Evolutionary conservation across 164 flowering plant genomes (phyloP).

Genomic region (Chimonanthus salicifolius): DNA sequence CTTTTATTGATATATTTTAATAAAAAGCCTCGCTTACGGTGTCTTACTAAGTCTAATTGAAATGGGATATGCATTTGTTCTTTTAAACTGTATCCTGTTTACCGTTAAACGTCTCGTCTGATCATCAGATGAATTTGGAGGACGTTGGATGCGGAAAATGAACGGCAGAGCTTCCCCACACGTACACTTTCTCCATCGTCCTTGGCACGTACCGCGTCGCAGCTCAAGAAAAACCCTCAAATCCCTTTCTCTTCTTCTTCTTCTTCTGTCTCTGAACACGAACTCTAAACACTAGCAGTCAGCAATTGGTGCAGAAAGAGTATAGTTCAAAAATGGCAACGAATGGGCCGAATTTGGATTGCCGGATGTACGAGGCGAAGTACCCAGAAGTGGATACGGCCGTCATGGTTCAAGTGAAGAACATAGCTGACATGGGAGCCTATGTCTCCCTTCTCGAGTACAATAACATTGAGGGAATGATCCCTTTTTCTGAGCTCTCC

Average conservation of each 20-base stretch:
- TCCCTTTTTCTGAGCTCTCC: slow-evolving; percentile 86
- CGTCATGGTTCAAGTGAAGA: slow-evolving; percentile 92
- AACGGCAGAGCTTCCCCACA: no score
- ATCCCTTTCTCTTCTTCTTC: neutral
- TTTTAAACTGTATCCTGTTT: no score
- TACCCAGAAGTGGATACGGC: slow-evolving; percentile 92
- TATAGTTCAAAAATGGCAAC: slow-evolving; percentile 33
- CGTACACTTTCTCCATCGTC: no score
- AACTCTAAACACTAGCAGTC: neutral
- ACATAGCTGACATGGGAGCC: slow-evolving; percentile 94
- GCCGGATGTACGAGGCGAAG: slow-evolving; percentile 85
- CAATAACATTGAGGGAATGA: slow-evolving; percentile 97
- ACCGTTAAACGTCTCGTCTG: no score
- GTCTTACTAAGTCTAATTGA: no score
- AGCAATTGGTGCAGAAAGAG: neutral
- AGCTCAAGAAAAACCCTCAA: neutral
- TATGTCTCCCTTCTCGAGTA: slow-evolving; percentile 89
- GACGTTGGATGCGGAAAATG: no score
- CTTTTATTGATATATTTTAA: no score
- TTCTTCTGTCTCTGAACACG: neutral
- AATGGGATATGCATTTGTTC: no score
- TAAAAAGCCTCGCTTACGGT: no score
- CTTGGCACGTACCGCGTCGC: no score
- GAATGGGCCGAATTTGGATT: slow-evolving; percentile 66
- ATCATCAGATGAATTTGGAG: no score